phyloP scores from a whole-genome alignment of 2,329 filamentous ascomycete genomes.

The Westerdykella ornata region DNA sequence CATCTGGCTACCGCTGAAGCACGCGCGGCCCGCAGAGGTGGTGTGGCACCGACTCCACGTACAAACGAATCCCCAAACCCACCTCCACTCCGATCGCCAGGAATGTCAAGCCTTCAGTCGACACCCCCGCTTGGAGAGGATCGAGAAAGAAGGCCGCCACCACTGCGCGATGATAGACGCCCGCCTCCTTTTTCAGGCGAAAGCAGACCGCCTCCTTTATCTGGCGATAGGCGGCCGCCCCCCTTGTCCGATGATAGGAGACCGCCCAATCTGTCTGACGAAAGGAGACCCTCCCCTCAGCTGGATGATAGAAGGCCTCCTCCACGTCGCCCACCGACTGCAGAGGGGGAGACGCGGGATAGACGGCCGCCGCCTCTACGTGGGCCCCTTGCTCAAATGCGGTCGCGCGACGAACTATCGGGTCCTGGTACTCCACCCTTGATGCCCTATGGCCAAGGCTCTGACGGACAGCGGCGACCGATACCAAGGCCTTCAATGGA shows the following conservation, averaged over 20 bases:
- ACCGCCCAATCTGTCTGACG: not conserved
- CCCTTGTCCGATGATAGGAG: not conserved
- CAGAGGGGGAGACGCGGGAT: constrained; percentile 4
- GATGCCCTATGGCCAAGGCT: constrained; percentile 6
- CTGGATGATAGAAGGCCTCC: constrained; percentile 7
- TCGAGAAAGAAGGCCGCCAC: constrained; percentile 9
- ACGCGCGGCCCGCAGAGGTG: constrained; percentile 12
- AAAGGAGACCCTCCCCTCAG: not conserved
- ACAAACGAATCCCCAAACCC: constrained; percentile 2
- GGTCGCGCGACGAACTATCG: constrained; percentile 4
- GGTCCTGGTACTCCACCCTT: constrained; percentile 3
- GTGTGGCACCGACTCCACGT: constrained; percentile 2
- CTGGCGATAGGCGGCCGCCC: not conserved
- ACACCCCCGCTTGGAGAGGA: constrained; percentile 7
- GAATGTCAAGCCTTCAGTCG: constrained; percentile 2
- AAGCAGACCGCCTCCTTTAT: constrained; percentile 8
- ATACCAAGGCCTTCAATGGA: constrained; percentile 32
- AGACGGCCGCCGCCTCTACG: constrained; percentile 14
- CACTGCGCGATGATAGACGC: constrained; percentile 8
- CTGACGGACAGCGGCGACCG: constrained; percentile 13
- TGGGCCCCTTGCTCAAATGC: constrained; percentile 7
- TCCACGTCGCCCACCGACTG: constrained; percentile 5
- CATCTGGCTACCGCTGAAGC: constrained; percentile 26
- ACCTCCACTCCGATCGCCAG: constrained; percentile 5
- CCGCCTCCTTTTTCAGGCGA: constrained; percentile 8